Percentiles rank a stretch among this genome's conserved stretches.
These are phyloP conservation scores for Borovskyia barvae DNA, from an alignment of 208 protist species.

Conservation along the genomic window DNA sequence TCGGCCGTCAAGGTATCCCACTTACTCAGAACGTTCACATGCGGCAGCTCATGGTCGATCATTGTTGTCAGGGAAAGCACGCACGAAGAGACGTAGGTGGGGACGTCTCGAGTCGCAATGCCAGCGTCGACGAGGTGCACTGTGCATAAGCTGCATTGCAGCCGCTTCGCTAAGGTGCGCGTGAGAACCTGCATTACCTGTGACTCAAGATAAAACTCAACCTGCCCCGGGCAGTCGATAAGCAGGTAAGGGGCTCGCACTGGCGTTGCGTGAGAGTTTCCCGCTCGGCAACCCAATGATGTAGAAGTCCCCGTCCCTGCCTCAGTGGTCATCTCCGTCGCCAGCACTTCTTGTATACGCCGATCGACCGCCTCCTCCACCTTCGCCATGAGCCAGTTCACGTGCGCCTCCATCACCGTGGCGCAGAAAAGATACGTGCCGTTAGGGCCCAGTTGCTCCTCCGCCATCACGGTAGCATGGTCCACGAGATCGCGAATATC, in stretches of 20 bases:
- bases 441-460: constrained; percentile 96
- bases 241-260: constrained; percentile 86
- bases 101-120: constrained; percentile 92
- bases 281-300: neutral
- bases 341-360: constrained; percentile 52
- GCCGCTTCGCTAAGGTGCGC: constrained; percentile 49
- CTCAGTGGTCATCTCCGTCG: constrained; percentile 8
- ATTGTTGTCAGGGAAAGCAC: constrained; percentile 95
- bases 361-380: constrained; percentile 66
- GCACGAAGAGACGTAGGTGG: constrained; percentile 95
- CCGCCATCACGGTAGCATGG: constrained; percentile 91
- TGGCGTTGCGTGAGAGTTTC: neutral
- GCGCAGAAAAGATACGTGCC: constrained; percentile 97
- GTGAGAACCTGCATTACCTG: constrained; percentile 87
- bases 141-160: constrained; percentile 77
- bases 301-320: neutral
- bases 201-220: constrained; percentile 98
- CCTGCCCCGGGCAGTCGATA: constrained; percentile 98
- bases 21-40: constrained; percentile 98
- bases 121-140: constrained; percentile 95
- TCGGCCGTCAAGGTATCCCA: constrained; percentile 88
- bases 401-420: constrained; percentile 88
- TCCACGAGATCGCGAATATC: constrained; percentile 93
- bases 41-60: constrained; percentile 95
- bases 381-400: constrained; percentile 71